phyloP scores from a whole-genome alignment of 2,329 filamentous ascomycete species.

The Trichoderma guizhouense region DNA sequence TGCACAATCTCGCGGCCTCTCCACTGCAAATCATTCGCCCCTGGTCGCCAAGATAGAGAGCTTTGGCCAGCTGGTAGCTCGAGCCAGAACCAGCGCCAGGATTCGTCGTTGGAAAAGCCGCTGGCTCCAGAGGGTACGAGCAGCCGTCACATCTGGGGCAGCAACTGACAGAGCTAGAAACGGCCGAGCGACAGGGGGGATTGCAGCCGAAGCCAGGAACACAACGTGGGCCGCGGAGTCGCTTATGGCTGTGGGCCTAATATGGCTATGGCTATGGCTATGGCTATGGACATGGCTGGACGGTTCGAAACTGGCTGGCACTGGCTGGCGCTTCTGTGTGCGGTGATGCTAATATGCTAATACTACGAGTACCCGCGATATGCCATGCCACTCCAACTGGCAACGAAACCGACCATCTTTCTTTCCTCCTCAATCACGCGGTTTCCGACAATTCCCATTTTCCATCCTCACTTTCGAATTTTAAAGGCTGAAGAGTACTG shows the following conservation, averaged over 20 bases:
- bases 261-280: not conserved
- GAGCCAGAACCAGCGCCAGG: not conserved
- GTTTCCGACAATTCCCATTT: not conserved
- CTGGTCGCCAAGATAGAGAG: not conserved
- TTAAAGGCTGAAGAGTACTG: not conserved
- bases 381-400: not conserved
- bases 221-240: constrained; percentile 13
- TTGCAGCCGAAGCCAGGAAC: constrained; percentile 16
- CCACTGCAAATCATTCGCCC: constrained; percentile 12
- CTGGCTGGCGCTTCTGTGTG: not conserved
- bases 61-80: constrained; percentile 2
- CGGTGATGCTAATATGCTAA: constrained; percentile 3
- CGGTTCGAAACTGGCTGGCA: not conserved
- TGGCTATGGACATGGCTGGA: not conserved
- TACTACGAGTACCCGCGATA: not conserved
- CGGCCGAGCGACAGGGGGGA: not conserved
- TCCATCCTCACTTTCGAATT: not conserved
- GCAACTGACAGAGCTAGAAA: not conserved
- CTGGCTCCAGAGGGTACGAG: not conserved
- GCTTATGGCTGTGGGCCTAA: not conserved
- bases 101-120: not conserved
- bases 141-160: constrained; percentile 4
- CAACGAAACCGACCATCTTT: not conserved
- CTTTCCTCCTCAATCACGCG: not conserved
- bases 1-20: constrained; percentile 18